Percentiles rank a stretch among this genome's conserved stretches.
Conservation (phyloP, 2,329 filamentous ascomycete species). For the Beauveria caledonica region DNA sequence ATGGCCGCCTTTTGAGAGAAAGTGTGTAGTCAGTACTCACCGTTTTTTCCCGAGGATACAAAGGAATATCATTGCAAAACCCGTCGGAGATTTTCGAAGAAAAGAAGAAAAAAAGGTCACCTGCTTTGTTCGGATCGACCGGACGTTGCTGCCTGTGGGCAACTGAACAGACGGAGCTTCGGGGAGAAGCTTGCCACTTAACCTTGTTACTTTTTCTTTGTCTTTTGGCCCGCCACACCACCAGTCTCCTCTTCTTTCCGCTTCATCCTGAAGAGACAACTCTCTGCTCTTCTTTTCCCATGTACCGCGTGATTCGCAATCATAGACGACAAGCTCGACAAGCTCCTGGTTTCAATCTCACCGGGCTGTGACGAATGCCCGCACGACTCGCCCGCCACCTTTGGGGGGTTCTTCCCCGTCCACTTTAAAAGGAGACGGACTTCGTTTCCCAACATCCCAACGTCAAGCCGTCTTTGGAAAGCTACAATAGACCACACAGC, state of each 20-base stretch:
- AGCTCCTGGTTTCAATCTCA: background rate
- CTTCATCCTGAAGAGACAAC: background rate
- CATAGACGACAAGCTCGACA: background rate
- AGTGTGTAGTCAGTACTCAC: too few species aligned
- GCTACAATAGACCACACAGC: too few species aligned
- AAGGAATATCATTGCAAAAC: too few species aligned
- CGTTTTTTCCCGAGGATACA: too few species aligned
- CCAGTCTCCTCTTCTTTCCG: background rate
- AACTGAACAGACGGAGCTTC: background rate
- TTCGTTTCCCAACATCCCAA: background rate
- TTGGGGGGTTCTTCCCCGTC: background rate
- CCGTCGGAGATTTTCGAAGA: too few species aligned
- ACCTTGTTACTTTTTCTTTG: background rate
- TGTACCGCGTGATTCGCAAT: too few species aligned
- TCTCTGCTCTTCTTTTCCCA: too few species aligned
- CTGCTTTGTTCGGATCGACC: background rate
- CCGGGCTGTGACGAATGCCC: background rate
- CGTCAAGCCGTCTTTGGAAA: background rate
- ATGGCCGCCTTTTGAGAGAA: too few species aligned
- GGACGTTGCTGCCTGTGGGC: background rate
- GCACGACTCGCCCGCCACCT: background rate
- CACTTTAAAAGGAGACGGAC: constrained; percentile 1
- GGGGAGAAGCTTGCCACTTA: background rate
- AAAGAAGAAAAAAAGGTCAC: too few species aligned
- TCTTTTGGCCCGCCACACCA: background rate